Evolutionary conservation across 768 basidiomycete species (phyloP).

Genomic region (Leccinellum rugosiceps): DNA sequence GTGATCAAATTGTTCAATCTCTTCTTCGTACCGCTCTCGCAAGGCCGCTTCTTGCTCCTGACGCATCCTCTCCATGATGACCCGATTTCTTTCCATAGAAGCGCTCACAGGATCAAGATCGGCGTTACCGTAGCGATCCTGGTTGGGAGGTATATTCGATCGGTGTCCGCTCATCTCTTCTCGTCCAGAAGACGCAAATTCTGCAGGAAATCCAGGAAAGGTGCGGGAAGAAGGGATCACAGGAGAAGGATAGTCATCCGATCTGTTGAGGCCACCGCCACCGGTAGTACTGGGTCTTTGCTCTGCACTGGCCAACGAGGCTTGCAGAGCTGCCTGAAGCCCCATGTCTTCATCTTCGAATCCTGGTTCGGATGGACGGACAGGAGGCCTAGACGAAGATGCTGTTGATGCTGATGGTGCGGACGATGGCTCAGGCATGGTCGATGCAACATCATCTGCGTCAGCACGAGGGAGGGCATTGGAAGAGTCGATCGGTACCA

Average conservation of each 20-base stretch:
- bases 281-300: slow-evolving; percentile 1
- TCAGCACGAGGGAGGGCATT: slow-evolving; percentile 58
- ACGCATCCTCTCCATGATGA: slow-evolving; percentile 60
- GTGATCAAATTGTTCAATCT: slow-evolving; percentile 27
- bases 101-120: slow-evolving; percentile 56
- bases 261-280: slow-evolving; percentile 9
- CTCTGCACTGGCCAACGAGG: slow-evolving; percentile 52
- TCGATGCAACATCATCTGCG: slow-evolving; percentile 68
- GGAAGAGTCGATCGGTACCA: slow-evolving; percentile 59
- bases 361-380: slow-evolving; percentile 24
- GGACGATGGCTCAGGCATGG: slow-evolving; percentile 54
- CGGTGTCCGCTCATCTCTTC: slow-evolving; percentile 10
- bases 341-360: slow-evolving; percentile 86
- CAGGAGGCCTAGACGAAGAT: slow-evolving; percentile 9
- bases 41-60: slow-evolving; percentile 66
- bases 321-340: slow-evolving; percentile 83
- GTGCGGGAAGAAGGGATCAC: slow-evolving; percentile 27
- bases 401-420: slow-evolving; percentile 17
- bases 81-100: slow-evolving; percentile 62
- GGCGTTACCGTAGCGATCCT: slow-evolving; percentile 29
- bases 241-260: slow-evolving; percentile 17
- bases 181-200: slow-evolving; percentile 11
- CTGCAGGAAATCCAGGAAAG: slow-evolving; percentile 23
- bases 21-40: slow-evolving; percentile 52
- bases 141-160: slow-evolving; percentile 26